Evolutionary conservation across 768 basidiomycete genomes (phyloP), one percentile per base, ranked within the genome.

Genomic region (Harrya chromipes): DNA sequence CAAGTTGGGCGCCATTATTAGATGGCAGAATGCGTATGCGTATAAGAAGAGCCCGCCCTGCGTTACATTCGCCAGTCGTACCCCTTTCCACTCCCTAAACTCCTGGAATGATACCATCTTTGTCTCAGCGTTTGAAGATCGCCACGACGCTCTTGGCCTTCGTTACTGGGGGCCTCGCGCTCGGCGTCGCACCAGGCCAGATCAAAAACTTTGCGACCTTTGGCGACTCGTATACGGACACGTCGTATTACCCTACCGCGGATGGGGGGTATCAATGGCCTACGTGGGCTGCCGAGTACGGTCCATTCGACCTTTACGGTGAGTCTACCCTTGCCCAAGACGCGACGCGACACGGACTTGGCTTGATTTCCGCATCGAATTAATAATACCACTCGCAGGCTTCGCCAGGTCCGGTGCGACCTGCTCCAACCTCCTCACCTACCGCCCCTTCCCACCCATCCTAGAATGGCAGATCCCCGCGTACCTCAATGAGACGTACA

Each of bases 201-300:
- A 83, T 86, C 50, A 81, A 79, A 61, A 77, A 79, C 50, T 71
- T 85, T 13, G 84, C 82, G 46, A 83, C 82, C 0, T 87, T 86
- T 49, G 84, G 84, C 4, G 84, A 85, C 65, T 80, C 78, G 43
- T 84, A 82, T 57, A 82, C 81, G 0, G 84, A 85, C 50, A 62
- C 78, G 2, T 75, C 74, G 8, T 64, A 58, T 42, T 64, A 64
- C 34, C 50, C 55, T 13, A 20, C 62, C 11, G 68, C 67, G 2
- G 68, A 71, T 43, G 72, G 73, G 9, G 79, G 76, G 3, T 73
- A 71, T 4, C 67, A 80, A 12, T 85, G 84, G 84, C 84, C 84
- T 1, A 70, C 76, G 0, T 85, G 81, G 52, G 80, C 76, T 1
- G 76, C 81, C 4, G 73, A 70, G 19, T 83, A 83, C 47, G 77